Conservation (phyloP, 768 basidiomycete genomes). For the Tylopilus sp. region DNA sequence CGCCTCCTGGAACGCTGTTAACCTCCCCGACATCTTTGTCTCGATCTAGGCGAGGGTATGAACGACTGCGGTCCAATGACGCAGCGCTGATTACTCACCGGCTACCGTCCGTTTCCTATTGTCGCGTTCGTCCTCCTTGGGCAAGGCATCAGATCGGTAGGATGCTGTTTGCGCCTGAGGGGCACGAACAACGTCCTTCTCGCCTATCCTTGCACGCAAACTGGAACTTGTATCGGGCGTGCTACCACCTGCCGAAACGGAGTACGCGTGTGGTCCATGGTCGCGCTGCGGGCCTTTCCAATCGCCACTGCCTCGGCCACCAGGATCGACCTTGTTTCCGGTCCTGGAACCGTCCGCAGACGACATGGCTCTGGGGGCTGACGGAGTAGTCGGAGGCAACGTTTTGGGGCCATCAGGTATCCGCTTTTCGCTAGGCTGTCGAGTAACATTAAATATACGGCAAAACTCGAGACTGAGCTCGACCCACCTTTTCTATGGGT, state of each 20-base stretch:
- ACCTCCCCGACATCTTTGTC: constrained; percentile 51
- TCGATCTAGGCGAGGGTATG: constrained; percentile 44
- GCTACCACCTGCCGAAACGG: constrained; percentile 15
- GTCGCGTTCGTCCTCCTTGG: constrained; percentile 65
- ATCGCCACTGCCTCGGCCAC: constrained; percentile 43
- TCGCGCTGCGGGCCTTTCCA: constrained; percentile 44
- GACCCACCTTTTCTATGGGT: constrained; percentile 60
- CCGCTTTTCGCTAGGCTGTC: constrained; percentile 52
- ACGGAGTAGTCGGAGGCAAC: constrained; percentile 58
- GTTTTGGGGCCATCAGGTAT: constrained; percentile 52
- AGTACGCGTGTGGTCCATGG: constrained; percentile 25
- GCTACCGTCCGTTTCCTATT: constrained; percentile 64
- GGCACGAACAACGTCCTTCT: constrained; percentile 48
- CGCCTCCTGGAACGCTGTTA: constrained; percentile 34
- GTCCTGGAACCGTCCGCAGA: constrained; percentile 40
- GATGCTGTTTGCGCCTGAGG: constrained; percentile 40
- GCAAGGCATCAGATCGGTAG: constrained; percentile 43
- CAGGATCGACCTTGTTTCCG: constrained; percentile 37
- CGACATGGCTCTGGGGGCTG: constrained; percentile 71
- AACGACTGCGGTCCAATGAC: constrained; percentile 1
- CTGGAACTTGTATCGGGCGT: constrained; percentile 32
- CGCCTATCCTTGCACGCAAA: constrained; percentile 57
- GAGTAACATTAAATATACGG: constrained; percentile 2
- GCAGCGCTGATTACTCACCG: constrained; percentile 42
- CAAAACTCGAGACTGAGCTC: background rate